Base-by-base conservation (phyloP, 129 eudicot species). In the Chrysanthemum lavandulifolium region DNA sequence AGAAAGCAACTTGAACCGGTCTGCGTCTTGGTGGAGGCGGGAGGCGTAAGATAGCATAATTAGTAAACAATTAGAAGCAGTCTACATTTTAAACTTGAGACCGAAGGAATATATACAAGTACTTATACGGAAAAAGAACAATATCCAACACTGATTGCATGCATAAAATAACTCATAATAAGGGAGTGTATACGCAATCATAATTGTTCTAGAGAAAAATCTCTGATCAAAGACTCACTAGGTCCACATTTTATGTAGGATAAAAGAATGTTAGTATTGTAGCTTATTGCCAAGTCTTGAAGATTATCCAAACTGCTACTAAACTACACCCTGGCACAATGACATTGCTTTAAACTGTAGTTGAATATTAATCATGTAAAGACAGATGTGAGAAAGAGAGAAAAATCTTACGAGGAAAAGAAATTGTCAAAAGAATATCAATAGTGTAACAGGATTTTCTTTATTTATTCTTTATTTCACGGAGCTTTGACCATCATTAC, bases 401-500 rank as follows among this genome's bases (percentile, higher is more conserved):
- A 57, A 57, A 1, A 18, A 33, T 31, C 29, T 69, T 33, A 52
- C 10, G 21, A 15, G 63, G 49, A 69, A 67, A 69, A 27, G 40
- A 40, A 57, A 18, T 2, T 70, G 12, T 18, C 13, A 19, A 36
- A 51, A 33, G 45, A 55, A 70, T 43, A 43, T 45, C 43, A 21
- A 43, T 59, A 60, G 19, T 47, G 31, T 50, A 49, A 50, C 4
- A 2, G 16, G 29, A 7, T 57, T 40, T 33, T 19, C 10, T 45
- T 29, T 29, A 0, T 29, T 29, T 29, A 3, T 29, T 29, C 3
- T 29, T 29, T 29, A 27, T 29, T 29, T 29, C 21, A 50, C 36
- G 16, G 59, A 36, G 36, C 63, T 56, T 72, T 66, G 19, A 59
- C 75, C 54, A 9, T 2, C 54, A 62, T 47, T 56, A 50, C 14